Evolutionary conservation across 306 rosid genomes (phyloP), one percentile per base, ranked within the genome.

Genomic region (Datisca glomerata): DNA sequence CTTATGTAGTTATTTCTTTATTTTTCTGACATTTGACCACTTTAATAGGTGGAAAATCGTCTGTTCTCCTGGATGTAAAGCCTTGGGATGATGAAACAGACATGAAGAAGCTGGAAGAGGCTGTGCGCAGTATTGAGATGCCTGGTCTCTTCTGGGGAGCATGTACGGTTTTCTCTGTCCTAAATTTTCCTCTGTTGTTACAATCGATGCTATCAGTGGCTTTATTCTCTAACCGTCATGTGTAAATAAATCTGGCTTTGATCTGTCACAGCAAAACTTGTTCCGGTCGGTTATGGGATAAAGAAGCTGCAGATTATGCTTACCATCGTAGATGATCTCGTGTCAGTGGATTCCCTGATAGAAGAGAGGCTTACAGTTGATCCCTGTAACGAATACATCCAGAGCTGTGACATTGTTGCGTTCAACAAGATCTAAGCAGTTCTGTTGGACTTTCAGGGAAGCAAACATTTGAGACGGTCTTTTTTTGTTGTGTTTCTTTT

Each of bases 31-130:
- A n/a, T 51, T 41, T 36, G 18, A 16, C 28, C 33, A 23, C 8
- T 23, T 33, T 8, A 28, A 7, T 57, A 83, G 94, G 94, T 45
- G 96, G 96, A 0, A 85, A 85, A 39, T 85, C 96, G 43, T 85
- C 96, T 4, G 81, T 85, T 53, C 75, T 85, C 32, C 50, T 85
- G 20, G 96, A 85, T 57, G 87, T 85, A n/a, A 85, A 85, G 64
- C 96, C 96, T 41, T 85, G 96, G 96, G 96, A 85, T 1, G 96
- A 85, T 16, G 93, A 85, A 61, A 85, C 96, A 0, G 93, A 85
- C 72, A 80, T 85, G 96, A 85, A 85, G 73, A 80, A 80, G 70
- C 74, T 85, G 1, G 96, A 85, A 72, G 96, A 80, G 73, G 64
- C 80, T 48, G 96, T 85, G 28, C 79, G 96, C 5, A 51, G 73